Percentiles rank a stretch among this genome's conserved stretches.
These are phyloP conservation scores for Pilobolus umbonatus DNA, from an alignment of 192 early-diverging fungal genomes.

Conservation along the genomic window DNA sequence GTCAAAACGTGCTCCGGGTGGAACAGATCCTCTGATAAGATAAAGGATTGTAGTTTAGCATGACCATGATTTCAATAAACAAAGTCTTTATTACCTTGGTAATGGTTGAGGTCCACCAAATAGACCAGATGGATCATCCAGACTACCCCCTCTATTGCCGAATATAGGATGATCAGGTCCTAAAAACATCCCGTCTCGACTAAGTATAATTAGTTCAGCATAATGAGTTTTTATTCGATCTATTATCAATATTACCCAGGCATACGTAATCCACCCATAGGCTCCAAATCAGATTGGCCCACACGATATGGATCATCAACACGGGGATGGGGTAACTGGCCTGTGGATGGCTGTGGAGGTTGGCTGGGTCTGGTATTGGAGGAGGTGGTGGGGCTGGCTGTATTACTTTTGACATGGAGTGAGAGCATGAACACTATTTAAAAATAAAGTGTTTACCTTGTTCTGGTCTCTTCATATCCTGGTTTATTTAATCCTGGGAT, in stretches of 20 bases:
- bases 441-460: background rate
- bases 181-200: constrained; percentile 76
- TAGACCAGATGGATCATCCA: constrained; percentile 36
- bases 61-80: background rate
- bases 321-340: background rate
- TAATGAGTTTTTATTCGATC: background rate
- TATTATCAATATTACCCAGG: constrained; percentile 36
- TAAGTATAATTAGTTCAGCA: constrained; percentile 7
- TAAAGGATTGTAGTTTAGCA: background rate
- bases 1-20: constrained; percentile 87
- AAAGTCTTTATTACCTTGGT: constrained; percentile 37
- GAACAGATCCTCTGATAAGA: constrained; percentile 56
- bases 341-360: background rate
- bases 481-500: constrained; percentile 67
- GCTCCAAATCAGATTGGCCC: constrained; percentile 73
- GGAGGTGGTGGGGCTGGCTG: background rate
- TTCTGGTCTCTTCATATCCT: constrained; percentile 56
- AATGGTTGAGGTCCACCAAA: constrained; percentile 56
- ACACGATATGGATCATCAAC: constrained; percentile 40
- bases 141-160: constrained; percentile 35
- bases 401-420: no score
- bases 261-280: constrained; percentile 44
- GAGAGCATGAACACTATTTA: background rate
- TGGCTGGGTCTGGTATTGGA: background rate
- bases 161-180: constrained; percentile 91